Conservation (phyloP, 139 green algal genomes). For the Micractinium sp. region DNA sequence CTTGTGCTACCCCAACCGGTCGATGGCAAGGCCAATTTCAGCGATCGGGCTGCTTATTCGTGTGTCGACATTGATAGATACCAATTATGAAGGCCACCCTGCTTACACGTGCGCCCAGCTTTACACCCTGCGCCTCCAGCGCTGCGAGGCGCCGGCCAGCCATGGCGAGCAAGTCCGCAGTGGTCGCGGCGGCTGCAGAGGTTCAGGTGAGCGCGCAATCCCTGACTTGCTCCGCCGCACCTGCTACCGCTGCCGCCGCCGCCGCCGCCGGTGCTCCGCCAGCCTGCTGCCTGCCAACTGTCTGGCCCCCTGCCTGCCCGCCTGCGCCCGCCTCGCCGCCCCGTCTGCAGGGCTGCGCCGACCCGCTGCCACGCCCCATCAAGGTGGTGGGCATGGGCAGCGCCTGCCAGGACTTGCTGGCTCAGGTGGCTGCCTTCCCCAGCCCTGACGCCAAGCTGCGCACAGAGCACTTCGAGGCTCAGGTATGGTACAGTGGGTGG, state of each 20-base stretch:
- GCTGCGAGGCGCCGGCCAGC: neutral
- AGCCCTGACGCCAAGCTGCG: slow-evolving; percentile 92
- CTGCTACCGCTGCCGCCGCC: neutral
- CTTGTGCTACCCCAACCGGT: neutral
- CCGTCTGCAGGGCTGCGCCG: slow-evolving; percentile 11
- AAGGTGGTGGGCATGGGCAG: slow-evolving; percentile 85
- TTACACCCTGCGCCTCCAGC: neutral
- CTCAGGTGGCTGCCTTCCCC: slow-evolving; percentile 83
- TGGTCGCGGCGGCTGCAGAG: neutral
- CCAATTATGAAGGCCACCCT: neutral
- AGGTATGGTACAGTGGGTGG: neutral
- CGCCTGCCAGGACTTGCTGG: slow-evolving; percentile 92
- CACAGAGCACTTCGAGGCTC: slow-evolving; percentile 83
- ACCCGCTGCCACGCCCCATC: neutral
- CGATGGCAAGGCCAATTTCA: neutral
- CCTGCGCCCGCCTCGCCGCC: neutral
- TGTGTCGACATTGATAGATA: too few species aligned
- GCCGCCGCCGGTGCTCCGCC: neutral
- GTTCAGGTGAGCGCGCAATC: neutral
- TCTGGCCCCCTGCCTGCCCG: neutral
- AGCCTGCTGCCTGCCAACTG: neutral
- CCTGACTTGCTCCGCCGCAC: neutral
- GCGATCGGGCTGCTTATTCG: neutral
- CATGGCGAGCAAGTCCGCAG: neutral
- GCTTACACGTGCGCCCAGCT: neutral